Evolutionary conservation across 1,139 yeast species (phyloP).

Genomic region (Kurtzmaniella quercitrusa): DNA sequence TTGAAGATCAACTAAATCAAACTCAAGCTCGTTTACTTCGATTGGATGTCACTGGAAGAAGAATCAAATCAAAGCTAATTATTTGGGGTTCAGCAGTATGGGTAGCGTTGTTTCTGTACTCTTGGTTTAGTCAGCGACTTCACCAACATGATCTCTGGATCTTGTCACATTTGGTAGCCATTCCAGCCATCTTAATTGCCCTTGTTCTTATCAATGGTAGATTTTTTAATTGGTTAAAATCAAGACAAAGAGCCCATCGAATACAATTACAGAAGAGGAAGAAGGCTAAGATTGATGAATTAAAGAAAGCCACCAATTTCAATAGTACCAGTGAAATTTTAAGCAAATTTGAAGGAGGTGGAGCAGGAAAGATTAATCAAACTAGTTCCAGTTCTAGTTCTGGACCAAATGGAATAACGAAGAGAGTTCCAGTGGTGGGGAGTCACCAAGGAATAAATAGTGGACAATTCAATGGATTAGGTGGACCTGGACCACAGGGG

Average conservation of each 20-base stretch:
- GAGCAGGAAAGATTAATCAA: slow-evolving; percentile 20
- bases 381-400: too few species aligned
- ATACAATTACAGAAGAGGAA: slow-evolving; percentile 48
- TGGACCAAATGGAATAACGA: too few species aligned
- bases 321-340: slow-evolving; percentile 71
- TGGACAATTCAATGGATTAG: too few species aligned
- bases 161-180: slow-evolving; percentile 17
- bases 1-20: slow-evolving; percentile 15
- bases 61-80: background rate
- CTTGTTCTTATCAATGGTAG: slow-evolving; percentile 14
- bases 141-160: slow-evolving; percentile 12
- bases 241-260: slow-evolving; percentile 13
- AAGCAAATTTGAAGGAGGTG: slow-evolving; percentile 54
- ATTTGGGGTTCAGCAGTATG: slow-evolving; percentile 6
- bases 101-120: slow-evolving; percentile 15
- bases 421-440: too few species aligned
- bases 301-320: slow-evolving; percentile 77
- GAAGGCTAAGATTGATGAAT: slow-evolving; percentile 59
- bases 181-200: slow-evolving; percentile 25
- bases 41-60: background rate
- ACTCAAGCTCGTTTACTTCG: background rate
- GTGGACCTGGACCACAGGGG: too few species aligned
- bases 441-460: too few species aligned
- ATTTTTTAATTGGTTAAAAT: slow-evolving; percentile 2
- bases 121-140: slow-evolving; percentile 23